Conservation (phyloP, 495 filamentous ascomycete species). For the Xylaria scruposa region DNA sequence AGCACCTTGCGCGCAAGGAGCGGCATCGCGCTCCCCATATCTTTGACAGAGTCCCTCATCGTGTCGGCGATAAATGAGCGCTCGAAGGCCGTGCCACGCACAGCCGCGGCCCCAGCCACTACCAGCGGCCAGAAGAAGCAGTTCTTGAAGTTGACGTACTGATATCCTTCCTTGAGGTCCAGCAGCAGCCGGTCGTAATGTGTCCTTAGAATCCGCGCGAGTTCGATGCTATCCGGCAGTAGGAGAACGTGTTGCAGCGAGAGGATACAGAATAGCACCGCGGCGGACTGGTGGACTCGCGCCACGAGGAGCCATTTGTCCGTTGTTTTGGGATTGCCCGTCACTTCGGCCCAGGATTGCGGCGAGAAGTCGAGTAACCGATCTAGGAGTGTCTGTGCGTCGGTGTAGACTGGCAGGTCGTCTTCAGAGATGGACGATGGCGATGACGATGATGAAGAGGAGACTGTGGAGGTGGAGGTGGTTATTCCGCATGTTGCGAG, state of each 20-base stretch:
- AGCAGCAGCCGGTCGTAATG: constrained; percentile 25
- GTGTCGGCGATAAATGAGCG: constrained; percentile 15
- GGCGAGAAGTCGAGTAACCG: constrained; percentile 15
- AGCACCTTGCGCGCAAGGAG: constrained; percentile 5
- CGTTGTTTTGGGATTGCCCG: neutral
- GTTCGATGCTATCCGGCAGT: neutral
- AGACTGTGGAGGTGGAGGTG: neutral
- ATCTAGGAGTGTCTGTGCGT: constrained; percentile 6
- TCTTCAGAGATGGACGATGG: neutral
- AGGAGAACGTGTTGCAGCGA: constrained; percentile 4
- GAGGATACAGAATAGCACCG: constrained; percentile 22
- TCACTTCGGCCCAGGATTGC: neutral
- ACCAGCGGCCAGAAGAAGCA: constrained; percentile 29
- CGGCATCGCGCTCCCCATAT: constrained; percentile 24
- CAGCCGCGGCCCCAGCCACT: constrained; percentile 17
- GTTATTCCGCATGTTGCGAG: neutral
- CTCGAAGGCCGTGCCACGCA: constrained; percentile 21
- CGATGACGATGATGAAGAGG: neutral
- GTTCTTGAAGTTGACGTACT: constrained; percentile 15
- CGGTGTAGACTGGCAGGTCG: neutral
- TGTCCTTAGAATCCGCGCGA: neutral
- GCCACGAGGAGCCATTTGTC: constrained; percentile 24
- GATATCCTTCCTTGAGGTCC: constrained; percentile 19
- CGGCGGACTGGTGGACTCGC: constrained; percentile 21
- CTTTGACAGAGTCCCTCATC: neutral